Evolutionary conservation across 2,329 filamentous ascomycete species (phyloP), one percentile per base, ranked within the genome.

Genomic region (Allantophomopsis lycopodina): DNA sequence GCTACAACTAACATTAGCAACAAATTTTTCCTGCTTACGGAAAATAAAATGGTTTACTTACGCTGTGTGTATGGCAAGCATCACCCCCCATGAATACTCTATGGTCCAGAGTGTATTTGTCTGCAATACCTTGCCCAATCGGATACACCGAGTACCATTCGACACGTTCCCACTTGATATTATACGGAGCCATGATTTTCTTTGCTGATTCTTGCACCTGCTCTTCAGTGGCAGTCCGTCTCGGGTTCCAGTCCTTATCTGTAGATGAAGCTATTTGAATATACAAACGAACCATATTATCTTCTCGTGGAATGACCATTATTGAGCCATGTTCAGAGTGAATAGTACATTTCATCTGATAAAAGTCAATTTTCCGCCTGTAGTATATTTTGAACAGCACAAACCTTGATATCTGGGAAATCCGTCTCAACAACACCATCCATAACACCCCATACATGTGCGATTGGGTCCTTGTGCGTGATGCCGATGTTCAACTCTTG

Each of bases 61-160:
- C 74, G 48, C 79, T 83, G 51, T 85, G 82, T 1, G 81, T 86
- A 56, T 87, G 82, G 48, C 79, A 84, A n/a, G 81, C 79, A 58
- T 87, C 82, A 32, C 82, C 82, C 11, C 76, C 79, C 20, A 87
- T 66, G 54, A 86, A 86, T 2, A 86, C 77, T 38, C 81, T 69
- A 46, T 81, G 69, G 43, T 82, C 71, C 37, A 79, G 58, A 0
- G 78, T 80, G 49, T 81, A 81, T 14, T 66, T 71, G 40, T 80
- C 77, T 2, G 79, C 70, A 28, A 83, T 79, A 0, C 81, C 78
- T 55, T 86, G 81, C 7, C 80, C 79, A 44, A 86, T 83, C 35
- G 81, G 79, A 49, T 86, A 86, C 2, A 81, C 79, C 0, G 81
- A 82, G 59, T 75, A 86, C 81, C 80, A 84, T 50, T 82, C 77